Evolutionary conservation across 305 asterid genomes (phyloP).

Genomic region (Caryopteris hybrid): DNA sequence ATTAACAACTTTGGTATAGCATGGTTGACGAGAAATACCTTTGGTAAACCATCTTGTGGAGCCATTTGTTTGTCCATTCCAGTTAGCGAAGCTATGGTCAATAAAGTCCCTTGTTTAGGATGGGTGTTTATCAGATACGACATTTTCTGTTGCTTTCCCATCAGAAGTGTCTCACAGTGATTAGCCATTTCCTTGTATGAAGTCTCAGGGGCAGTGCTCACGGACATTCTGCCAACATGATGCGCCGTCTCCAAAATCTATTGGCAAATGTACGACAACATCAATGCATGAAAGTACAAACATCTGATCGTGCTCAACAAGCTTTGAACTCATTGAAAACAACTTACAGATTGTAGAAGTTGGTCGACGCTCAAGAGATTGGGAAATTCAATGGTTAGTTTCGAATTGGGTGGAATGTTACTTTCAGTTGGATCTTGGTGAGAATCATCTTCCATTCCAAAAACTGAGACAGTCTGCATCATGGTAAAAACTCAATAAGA

Average conservation of each 20-base stretch:
- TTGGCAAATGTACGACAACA: neutral
- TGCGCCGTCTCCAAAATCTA: conserved; percentile 85
- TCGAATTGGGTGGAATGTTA: conserved; percentile 25
- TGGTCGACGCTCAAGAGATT: conserved; percentile 65
- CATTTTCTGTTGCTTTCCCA: conserved; percentile 92
- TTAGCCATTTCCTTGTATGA: conserved; percentile 84
- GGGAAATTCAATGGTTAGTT: conserved; percentile 42
- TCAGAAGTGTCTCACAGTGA: conserved; percentile 71
- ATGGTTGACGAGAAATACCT: conserved; percentile 4
- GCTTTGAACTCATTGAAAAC: neutral
- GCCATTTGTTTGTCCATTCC: conserved; percentile 25
- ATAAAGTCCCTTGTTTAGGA: conserved; percentile 46
- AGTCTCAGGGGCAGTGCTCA: conserved; percentile 62
- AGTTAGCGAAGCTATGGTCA: conserved; percentile 45
- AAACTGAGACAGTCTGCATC: conserved; percentile 37
- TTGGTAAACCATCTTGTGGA: conserved; percentile 22
- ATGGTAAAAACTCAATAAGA: conserved; percentile 16
- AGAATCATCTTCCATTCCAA: conserved; percentile 44
- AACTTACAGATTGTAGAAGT: conserved; percentile 79
- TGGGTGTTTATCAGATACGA: conserved; percentile 48
- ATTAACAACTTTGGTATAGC: neutral
- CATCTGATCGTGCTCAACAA: neutral
- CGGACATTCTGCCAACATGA: conserved; percentile 76
- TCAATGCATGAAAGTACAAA: neutral
- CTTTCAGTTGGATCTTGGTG: conserved; percentile 36